These are phyloP conservation scores for Paxillus rubicundulus DNA, from an alignment of 768 basidiomycete species.

Conservation along the genomic window DNA sequence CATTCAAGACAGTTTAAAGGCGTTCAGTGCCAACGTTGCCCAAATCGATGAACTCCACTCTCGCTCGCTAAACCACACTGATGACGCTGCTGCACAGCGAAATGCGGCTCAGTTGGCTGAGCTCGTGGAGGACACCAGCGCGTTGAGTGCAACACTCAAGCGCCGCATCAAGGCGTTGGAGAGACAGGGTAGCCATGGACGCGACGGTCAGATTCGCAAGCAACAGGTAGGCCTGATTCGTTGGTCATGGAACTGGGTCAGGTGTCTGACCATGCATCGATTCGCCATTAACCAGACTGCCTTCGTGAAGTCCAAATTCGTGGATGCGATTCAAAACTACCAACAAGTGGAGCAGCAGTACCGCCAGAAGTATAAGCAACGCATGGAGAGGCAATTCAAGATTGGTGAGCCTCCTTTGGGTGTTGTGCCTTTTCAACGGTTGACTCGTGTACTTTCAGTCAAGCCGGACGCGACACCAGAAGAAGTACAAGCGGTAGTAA, in stretches of 20 bases:
- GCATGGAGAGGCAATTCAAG: constrained; percentile 83
- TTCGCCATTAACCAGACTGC: constrained; percentile 43
- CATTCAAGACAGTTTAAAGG: constrained; percentile 66
- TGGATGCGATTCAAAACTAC: constrained; percentile 83
- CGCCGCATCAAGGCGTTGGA: constrained; percentile 70
- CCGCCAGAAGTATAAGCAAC: constrained; percentile 72
- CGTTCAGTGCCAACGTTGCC: constrained; percentile 67
- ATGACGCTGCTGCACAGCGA: constrained; percentile 61
- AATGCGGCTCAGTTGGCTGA: constrained; percentile 63
- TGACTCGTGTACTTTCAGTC: constrained; percentile 42
- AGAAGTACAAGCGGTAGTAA: constrained; percentile 83
- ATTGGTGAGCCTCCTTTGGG: constrained; percentile 53
- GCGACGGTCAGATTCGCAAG: constrained; percentile 71
- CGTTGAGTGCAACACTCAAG: constrained; percentile 67
- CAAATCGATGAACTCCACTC: constrained; percentile 73
- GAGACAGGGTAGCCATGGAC: constrained; percentile 57
- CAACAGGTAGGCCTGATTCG: constrained; percentile 54
- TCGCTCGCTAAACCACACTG: constrained; percentile 72
- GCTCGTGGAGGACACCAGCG: constrained; percentile 69
- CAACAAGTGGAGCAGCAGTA: constrained; percentile 81
- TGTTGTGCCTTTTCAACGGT: not conserved
- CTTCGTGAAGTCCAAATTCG: constrained; percentile 71
- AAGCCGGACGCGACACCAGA: constrained; percentile 92
- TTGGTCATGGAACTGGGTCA: not conserved
- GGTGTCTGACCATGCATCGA: constrained; percentile 20